Evolutionary conservation across 495 filamentous ascomycete genomes (phyloP), one percentile per base, ranked within the genome.

Genomic region (Schizothecium vesticola): DNA sequence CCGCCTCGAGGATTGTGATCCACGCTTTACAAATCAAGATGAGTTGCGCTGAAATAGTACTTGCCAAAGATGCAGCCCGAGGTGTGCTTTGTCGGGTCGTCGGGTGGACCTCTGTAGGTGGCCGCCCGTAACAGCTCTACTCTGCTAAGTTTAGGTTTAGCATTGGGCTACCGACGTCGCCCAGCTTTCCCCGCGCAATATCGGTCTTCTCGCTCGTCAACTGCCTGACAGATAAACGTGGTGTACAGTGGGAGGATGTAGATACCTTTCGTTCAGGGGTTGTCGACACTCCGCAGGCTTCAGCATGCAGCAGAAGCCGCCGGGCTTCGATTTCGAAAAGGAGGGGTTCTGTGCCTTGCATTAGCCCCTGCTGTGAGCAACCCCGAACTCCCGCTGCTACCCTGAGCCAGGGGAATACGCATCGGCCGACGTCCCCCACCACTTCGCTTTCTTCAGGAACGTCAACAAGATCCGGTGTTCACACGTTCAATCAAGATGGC

Each of bases 321-420:
- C 56, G 56, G 59, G 56, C 56, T 25, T n/a, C 65, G 57, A 29
- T 65, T 51, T n/a, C 55, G 26, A 23, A 28, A 19, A 19, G 33
- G 24, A 51, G 43, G 64, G 33, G 58, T 28, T 22, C 24, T 21
- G 69, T 71, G 68, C 69, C 69, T 71, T 71, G 69, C 69, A 71
- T 71, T 71, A 71, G 69, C 58, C 65, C 36, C 62, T 66, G 69
- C 29, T 65, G 69, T 63, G 64, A 31, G 55, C 24, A 33, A 61
- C 43, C 8, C 43, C 43, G 19, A 59, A 67, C 64, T 56, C 59
- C 56, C 69, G 29, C 61, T 67, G 57, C 61, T 56, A 71, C 65
- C 21, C 63, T 63, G 21, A 29, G 61, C 21, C 16, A 28, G 21
- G n/a, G 58, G 22, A 12, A 59, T 7, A 21, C 43, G 43, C 26